A percentile compares a stretch with the other conserved stretches of the same genome.
Evolutionary conservation across 371 early-diverging fungal genomes (phyloP).

Genomic region (Thermomucor indicae-seudaticae): DNA sequence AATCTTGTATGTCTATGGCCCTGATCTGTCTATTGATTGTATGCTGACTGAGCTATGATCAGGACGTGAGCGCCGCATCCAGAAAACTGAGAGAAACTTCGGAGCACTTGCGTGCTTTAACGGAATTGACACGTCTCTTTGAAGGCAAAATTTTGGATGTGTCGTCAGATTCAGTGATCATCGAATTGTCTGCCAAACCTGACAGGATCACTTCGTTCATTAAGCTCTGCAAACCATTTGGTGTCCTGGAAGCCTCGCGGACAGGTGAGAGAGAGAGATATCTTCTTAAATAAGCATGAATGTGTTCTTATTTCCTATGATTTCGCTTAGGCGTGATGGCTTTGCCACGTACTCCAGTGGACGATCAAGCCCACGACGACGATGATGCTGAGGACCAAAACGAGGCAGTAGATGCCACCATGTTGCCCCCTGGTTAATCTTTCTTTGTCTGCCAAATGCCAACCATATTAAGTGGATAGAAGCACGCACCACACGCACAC

Average conservation of each 20-base stretch:
- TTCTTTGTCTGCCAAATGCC: too few relatives aligned
- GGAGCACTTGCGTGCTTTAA: slow-evolving; percentile 74
- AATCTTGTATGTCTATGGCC: too few relatives aligned
- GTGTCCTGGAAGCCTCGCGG: slow-evolving; percentile 87
- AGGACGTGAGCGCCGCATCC: slow-evolving; percentile 24
- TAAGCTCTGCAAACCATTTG: slow-evolving; percentile 87
- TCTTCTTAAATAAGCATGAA: too few relatives aligned
- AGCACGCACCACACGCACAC: too few relatives aligned
- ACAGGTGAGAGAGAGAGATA: too few relatives aligned
- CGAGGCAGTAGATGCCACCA: slow-evolving; percentile 72
- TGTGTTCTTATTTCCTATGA: not conserved
- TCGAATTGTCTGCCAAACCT: slow-evolving; percentile 88
- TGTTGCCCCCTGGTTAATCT: slow-evolving; percentile 87
- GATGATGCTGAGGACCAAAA: slow-evolving; percentile 36
- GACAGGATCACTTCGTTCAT: slow-evolving; percentile 86
- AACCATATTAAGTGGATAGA: too few relatives aligned
- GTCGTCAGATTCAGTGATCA: slow-evolving; percentile 68
- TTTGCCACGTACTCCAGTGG: slow-evolving; percentile 83
- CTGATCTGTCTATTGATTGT: not conserved
- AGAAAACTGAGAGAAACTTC: slow-evolving; percentile 60
- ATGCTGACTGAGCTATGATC: too few relatives aligned
- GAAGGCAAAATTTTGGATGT: slow-evolving; percentile 87
- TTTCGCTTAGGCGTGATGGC: slow-evolving; percentile 75
- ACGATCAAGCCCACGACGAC: slow-evolving; percentile 61
- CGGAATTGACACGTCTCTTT: slow-evolving; percentile 83